These are phyloP conservation scores for Hymenoscyphus repandus DNA, from an alignment of 2,329 filamentous ascomycete genomes.

Conservation along the genomic window DNA sequence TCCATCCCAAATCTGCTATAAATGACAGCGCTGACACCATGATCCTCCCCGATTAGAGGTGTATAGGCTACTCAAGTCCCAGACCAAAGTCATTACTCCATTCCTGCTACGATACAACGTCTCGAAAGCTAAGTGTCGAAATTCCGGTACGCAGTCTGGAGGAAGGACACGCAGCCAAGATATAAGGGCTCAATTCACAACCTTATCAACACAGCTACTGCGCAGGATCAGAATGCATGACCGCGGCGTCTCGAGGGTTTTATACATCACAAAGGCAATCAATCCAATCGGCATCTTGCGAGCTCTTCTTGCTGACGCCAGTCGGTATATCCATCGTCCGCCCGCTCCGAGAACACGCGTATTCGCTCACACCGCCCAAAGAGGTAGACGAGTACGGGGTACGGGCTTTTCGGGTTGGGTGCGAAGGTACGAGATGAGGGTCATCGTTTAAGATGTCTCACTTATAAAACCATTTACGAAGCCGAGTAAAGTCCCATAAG, in stretches of 20 bases:
- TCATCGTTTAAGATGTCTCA: no score
- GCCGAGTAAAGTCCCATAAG: no score
- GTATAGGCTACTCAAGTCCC: neutral
- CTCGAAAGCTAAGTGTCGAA: neutral
- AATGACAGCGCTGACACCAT: neutral
- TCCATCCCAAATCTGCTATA: neutral
- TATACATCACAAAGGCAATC: neutral
- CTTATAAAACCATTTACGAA: no score
- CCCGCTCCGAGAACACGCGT: no score
- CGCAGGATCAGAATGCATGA: neutral
- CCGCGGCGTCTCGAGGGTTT: neutral
- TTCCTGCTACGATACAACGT: neutral
- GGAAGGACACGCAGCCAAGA: neutral
- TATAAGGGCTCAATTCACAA: neutral
- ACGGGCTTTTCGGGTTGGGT: no score
- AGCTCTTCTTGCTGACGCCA: no score
- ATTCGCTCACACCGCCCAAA: no score
- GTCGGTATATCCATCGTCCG: no score
- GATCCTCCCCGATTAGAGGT: neutral
- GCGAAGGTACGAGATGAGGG: no score
- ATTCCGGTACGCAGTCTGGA: neutral
- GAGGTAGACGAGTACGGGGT: no score
- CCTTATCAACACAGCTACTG: neutral
- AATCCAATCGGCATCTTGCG: no score
- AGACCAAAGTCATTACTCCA: neutral